Evolutionary conservation across 495 filamentous ascomycete genomes (phyloP).

Genomic region (Xylaria castorea): DNA sequence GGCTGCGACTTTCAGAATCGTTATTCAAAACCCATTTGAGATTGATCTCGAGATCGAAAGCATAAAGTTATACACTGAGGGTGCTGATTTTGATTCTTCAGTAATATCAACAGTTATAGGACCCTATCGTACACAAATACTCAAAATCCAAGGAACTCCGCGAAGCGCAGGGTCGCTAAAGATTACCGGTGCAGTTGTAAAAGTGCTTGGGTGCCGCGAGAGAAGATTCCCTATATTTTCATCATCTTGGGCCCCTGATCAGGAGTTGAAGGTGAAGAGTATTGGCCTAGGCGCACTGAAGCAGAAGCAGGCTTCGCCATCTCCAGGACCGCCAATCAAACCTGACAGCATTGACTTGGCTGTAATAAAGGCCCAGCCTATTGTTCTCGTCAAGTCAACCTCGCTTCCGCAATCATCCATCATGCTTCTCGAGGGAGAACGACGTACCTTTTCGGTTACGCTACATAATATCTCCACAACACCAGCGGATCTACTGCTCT

Average conservation of each 20-base stretch:
- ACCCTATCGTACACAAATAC: constrained; percentile 79
- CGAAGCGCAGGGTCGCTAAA: constrained; percentile 68
- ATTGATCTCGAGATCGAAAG: constrained; percentile 89
- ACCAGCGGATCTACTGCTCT: constrained; percentile 80
- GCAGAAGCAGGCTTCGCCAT: constrained; percentile 37
- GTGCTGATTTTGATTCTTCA: constrained; percentile 70
- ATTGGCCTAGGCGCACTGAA: constrained; percentile 70
- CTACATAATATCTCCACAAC: constrained; percentile 78
- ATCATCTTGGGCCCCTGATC: constrained; percentile 74
- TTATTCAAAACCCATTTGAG: constrained; percentile 92
- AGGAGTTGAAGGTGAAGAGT: constrained; percentile 74
- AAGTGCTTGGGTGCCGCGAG: constrained; percentile 79
- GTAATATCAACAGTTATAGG: constrained; percentile 72
- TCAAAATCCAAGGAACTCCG: constrained; percentile 74
- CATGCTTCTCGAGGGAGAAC: constrained; percentile 91
- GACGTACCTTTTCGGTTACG: constrained; percentile 76
- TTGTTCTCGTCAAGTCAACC: constrained; percentile 74
- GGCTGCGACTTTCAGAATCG: constrained; percentile 74
- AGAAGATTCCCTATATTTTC: constrained; percentile 83
- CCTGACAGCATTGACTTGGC: constrained; percentile 63
- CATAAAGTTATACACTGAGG: constrained; percentile 75
- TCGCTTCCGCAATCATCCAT: constrained; percentile 84
- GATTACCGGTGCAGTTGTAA: constrained; percentile 80
- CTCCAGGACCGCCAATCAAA: constrained; percentile 48
- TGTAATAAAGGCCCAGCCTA: constrained; percentile 79